These are phyloP conservation scores for Fusarium ambrosium DNA, from an alignment of 2,329 filamentous ascomycete species.

Conservation along the genomic window DNA sequence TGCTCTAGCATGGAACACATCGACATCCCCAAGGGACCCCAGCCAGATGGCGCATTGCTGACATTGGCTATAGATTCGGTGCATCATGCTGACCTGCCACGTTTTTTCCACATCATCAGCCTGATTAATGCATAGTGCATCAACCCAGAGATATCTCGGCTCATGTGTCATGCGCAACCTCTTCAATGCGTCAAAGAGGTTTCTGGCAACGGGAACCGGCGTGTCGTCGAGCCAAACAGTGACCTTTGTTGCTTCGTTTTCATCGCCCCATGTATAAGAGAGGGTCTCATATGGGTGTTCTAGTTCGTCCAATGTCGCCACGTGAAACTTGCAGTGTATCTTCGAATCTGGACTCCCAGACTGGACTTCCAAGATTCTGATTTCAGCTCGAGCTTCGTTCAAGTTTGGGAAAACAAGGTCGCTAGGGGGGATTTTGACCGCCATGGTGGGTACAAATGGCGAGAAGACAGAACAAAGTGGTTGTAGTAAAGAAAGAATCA, in stretches of 20 bases:
- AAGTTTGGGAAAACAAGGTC: neutral
- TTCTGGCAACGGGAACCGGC: neutral
- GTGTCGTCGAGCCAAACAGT: neutral
- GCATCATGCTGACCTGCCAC: constrained; percentile 7
- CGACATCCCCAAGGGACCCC: neutral
- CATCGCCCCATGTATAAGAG: constrained; percentile 1
- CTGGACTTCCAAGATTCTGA: neutral
- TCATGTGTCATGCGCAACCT: neutral
- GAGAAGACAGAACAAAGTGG: neutral
- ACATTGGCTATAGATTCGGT: constrained; percentile 5
- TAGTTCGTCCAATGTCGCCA: neutral
- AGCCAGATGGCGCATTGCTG: constrained; percentile 5
- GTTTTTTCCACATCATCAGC: neutral
- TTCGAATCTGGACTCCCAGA: neutral
- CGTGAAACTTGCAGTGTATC: neutral
- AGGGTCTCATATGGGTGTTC: neutral
- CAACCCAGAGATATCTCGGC: neutral
- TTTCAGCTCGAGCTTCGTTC: neutral
- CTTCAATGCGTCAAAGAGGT: neutral
- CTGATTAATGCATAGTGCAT: constrained; percentile 3
- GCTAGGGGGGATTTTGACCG: neutral
- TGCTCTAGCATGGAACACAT: neutral
- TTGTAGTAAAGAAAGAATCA: neutral
- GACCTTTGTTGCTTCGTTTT: neutral
- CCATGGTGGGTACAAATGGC: neutral